These are phyloP conservation scores for Phyllosticta citriasiana DNA, from an alignment of 2,329 filamentous ascomycete species.

Conservation along the genomic window DNA sequence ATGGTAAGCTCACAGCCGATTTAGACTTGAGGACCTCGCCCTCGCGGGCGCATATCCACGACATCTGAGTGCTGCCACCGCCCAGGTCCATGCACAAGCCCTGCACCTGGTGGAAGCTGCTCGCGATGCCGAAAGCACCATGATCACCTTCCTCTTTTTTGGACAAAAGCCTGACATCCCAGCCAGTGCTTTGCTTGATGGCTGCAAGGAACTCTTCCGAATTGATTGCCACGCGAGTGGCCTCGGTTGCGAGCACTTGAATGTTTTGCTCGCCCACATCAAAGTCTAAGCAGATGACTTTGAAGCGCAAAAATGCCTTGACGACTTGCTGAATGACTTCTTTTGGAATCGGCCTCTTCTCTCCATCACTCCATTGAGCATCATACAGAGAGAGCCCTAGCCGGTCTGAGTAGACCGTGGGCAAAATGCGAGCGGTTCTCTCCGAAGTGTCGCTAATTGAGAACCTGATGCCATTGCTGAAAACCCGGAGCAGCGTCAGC, in stretches of 20 bases:
- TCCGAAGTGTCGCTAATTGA: slow-evolving; percentile 75
- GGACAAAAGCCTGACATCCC: slow-evolving; percentile 61
- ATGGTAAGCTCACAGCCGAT: slow-evolving; percentile 54
- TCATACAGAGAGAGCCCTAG: slow-evolving; percentile 81
- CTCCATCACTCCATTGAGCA: slow-evolving; percentile 45
- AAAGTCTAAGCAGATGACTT: slow-evolving; percentile 58
- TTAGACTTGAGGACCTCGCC: slow-evolving; percentile 44
- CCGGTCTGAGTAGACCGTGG: slow-evolving; percentile 68
- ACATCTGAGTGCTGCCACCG: slow-evolving; percentile 62
- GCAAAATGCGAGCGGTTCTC: slow-evolving; percentile 59
- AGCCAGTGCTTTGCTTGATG: slow-evolving; percentile 55
- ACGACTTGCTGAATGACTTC: slow-evolving; percentile 58
- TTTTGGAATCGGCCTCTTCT: slow-evolving; percentile 42
- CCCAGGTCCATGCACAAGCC: slow-evolving; percentile 83
- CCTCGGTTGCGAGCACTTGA: slow-evolving; percentile 76
- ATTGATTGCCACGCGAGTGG: slow-evolving; percentile 73
- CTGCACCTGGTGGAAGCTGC: slow-evolving; percentile 57
- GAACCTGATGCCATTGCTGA: slow-evolving; percentile 85
- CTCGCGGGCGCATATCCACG: slow-evolving; percentile 47
- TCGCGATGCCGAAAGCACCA: slow-evolving; percentile 74
- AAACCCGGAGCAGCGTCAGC: background rate
- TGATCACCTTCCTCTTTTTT: slow-evolving; percentile 75
- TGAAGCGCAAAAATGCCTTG: slow-evolving; percentile 58
- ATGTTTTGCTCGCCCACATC: slow-evolving; percentile 56
- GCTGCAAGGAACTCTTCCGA: slow-evolving; percentile 54